Percentiles rank a stretch among this genome's conserved stretches.
phyloP scores from a whole-genome alignment of 345 rosid genomes.

The Rhodomyrtus tomentosa region DNA sequence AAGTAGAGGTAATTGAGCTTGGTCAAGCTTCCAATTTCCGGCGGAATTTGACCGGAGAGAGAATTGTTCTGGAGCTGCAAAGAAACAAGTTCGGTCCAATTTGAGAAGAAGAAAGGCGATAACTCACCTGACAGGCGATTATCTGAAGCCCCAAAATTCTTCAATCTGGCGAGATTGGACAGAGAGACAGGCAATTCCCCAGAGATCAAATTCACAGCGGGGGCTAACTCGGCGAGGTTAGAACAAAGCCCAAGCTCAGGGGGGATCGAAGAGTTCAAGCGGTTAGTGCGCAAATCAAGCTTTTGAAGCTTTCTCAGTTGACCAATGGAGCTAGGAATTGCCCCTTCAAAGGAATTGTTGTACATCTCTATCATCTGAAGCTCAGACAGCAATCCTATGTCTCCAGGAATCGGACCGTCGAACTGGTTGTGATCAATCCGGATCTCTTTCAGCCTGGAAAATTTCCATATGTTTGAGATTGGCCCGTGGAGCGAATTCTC shows the following conservation, averaged over 20 bases:
- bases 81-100: slow-evolving; percentile 34
- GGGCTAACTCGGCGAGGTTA: slow-evolving; percentile 36
- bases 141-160: slow-evolving; percentile 22
- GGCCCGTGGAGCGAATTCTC: slow-evolving; percentile 27
- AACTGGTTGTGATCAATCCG: slow-evolving; percentile 18
- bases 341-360: slow-evolving; percentile 29
- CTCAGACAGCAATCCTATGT: slow-evolving; percentile 18
- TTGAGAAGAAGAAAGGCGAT: slow-evolving; percentile 22
- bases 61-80: slow-evolving; percentile 42
- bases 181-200: slow-evolving; percentile 42
- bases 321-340: slow-evolving; percentile 41
- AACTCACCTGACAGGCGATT: slow-evolving; percentile 38
- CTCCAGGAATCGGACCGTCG: slow-evolving; percentile 30
- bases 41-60: slow-evolving; percentile 36
- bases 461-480: slow-evolving; percentile 32
- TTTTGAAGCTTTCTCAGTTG: slow-evolving; percentile 17
- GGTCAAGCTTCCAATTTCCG: slow-evolving; percentile 24
- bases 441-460: slow-evolving; percentile 31
- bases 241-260: slow-evolving; percentile 39
- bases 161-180: slow-evolving; percentile 24
- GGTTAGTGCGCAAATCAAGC: slow-evolving; percentile 30
- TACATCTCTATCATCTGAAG: slow-evolving; percentile 27
- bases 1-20: slow-evolving; percentile 22
- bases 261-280: slow-evolving; percentile 41
- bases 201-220: slow-evolving; percentile 30